Base-by-base conservation (phyloP, 1,284 basidiomycete species). In the Ganoderma resinaceum region DNA sequence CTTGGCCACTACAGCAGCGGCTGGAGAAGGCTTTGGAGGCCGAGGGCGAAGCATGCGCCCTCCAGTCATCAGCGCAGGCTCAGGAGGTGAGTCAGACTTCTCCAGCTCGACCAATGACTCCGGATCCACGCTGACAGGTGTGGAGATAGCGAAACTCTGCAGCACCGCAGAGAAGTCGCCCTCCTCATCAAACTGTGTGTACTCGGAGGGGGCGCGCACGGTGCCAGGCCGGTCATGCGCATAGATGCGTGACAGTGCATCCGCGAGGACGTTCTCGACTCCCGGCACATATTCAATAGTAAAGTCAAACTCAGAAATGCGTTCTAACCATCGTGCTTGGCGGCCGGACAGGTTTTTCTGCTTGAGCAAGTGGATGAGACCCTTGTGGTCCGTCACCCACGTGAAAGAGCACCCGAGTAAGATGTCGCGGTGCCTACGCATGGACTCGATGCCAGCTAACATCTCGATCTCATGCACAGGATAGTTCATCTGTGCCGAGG, bases 191-290 rank as follows among this genome's bases (percentile, higher is more conserved):
- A 57, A 35, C 0, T 18, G n/a, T 1, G 76, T 63, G 57, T 74
- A 81, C 65, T 80, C 79, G 6, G 58, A 69, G 1, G 59, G 42
- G 0, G 76, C 73, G 0, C 76, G 64, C 2, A 77, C 73, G 0
- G 67, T 73, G 3, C 78, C 78, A 5, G 60, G 29, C 0, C 67
- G 62, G 20, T 82, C 79, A 57, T 77, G 66, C 1, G 66, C 70
- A 61, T 82, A 82, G 11, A 82, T 77, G 6, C 79, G 64, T 0
- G 79, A 82, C 18, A 82, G 80, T 0, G 73, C 77, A 52, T 80
- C 76, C 9, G 76, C 70, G 1, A 81, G 59, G 5, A 69, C 59
- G 63, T 82, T 82, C 0, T 69, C 70, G 20, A 68, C 66, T 0
- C 80, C 80, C 1, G 77, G 76, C 29, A 82, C 72, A 59, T 82